Evolutionary conservation across 805 yeast genomes (phyloP), one percentile per base, ranked within the genome.

Genomic region (Ogataea thermomethanolica): DNA sequence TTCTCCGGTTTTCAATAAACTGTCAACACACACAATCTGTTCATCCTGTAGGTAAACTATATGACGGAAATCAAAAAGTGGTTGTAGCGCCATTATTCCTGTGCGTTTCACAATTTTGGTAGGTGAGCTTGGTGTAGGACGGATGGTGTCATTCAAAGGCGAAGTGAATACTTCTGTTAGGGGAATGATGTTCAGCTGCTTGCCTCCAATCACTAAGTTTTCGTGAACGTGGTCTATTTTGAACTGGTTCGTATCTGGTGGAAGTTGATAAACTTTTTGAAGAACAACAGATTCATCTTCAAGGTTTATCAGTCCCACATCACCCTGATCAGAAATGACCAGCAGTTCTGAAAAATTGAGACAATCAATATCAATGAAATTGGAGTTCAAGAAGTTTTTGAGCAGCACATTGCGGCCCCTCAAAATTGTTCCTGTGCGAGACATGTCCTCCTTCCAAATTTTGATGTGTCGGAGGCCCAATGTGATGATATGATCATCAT

Each of bases 381-480:
- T 71, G n/a, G 71, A 65, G 42, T 72, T 70, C 11, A 78, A 59
- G 26, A 65, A 66, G 6, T 57, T 57, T 1, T 81, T 81, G 31
- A 83, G 59, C 0, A 81, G 62, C 1, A 76, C 78, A 49, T 76
- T 83, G 39, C 81, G 70, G 0, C 90, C 89, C 33, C 67, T 67
- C 7, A 84, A 59, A 7, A 55, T 50, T 7, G 38, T 29, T 29
- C 38, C 44, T 9, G 28, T 33, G 13, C 50, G 39, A 6, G 35
- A 25, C 2, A 37, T 14, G 27, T 50, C 53, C 34, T 55, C 53
- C 46, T 65, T 71, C 91, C 91, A 84, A 0, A 78, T 59, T 39
- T 81, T 78, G 12, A 82, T 61, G 44, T 78, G 74, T 23, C 90
- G 67, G 10, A 78, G 60, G 0, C 91, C 91, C 33, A 71, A 59